A percentile compares a stretch with the other conserved stretches of the same genome.
phyloP scores from a whole-genome alignment of 2,329 filamentous ascomycete species.

The Sporothrix pseudoabietina region DNA sequence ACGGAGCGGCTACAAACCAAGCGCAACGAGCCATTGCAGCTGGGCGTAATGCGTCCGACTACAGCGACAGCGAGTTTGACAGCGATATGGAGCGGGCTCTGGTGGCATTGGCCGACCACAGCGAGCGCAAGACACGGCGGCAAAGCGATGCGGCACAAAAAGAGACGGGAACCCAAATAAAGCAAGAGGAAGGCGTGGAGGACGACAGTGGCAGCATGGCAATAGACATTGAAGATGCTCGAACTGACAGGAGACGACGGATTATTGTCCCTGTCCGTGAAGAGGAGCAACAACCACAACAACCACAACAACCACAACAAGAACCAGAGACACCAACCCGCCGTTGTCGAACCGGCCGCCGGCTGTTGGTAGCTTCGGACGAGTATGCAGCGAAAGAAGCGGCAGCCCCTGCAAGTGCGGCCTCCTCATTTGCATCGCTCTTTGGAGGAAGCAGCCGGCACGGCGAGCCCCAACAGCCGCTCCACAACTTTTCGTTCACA shows the following conservation, averaged over 20 bases:
- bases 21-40: not conserved
- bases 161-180: not conserved
- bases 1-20: not conserved
- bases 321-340: conserved; percentile 1
- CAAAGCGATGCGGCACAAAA: not conserved
- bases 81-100: conserved; percentile 34
- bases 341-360: not conserved
- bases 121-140: conserved; percentile 19
- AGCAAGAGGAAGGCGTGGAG: not conserved
- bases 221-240: not conserved
- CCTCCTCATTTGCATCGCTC: conserved; percentile 6
- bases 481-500: not conserved
- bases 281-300: not conserved
- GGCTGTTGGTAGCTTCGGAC: conserved; percentile 29
- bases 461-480: conserved; percentile 13
- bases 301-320: not conserved
- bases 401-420: not conserved
- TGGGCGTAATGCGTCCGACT: conserved; percentile 22
- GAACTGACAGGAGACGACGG: not conserved
- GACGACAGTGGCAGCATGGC: not conserved
- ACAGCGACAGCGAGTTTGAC: conserved; percentile 32
- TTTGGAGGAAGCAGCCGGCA: conserved; percentile 6
- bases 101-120: conserved; percentile 32
- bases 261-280: conserved; percentile 23
- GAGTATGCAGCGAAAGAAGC: conserved; percentile 26